Conservation (phyloP, 306 rosid species). For the Prunus dulcis region DNA sequence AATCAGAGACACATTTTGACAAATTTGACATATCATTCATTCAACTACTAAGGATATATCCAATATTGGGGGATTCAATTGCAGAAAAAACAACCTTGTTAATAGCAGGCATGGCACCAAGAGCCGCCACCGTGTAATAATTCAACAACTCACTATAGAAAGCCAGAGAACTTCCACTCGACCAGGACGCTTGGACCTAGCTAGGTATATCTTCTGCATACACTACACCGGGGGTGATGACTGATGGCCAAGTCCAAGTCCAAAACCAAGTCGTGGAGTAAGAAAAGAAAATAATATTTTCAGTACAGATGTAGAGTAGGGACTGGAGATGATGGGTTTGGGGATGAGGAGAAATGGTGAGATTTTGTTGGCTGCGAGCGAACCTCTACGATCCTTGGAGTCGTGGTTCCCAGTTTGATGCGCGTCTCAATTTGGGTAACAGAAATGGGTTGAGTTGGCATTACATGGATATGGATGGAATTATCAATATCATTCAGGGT, state of each 20-base stretch:
- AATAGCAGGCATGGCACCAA: slow-evolving; percentile 49
- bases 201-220: not conserved
- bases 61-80: slow-evolving; percentile 1
- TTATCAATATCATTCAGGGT: not conserved
- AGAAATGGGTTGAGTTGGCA: not conserved
- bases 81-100: slow-evolving; percentile 46
- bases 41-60: not conserved
- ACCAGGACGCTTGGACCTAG: not conserved
- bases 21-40: not conserved
- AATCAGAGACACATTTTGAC: not conserved
- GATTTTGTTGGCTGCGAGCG: not conserved
- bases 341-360: not conserved
- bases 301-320: not conserved
- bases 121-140: not conserved
- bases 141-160: too few species aligned
- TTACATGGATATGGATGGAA: too few species aligned
- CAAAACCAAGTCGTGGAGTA: not conserved
- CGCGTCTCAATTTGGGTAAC: not conserved
- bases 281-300: not conserved
- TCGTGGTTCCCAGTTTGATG: not conserved
- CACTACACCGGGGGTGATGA: not conserved
- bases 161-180: not conserved
- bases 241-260: not conserved
- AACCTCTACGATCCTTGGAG: not conserved
- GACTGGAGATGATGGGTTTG: not conserved